Percentiles rank a stretch among this genome's conserved stretches.
These are phyloP conservation scores for Prunus armeniaca DNA, from an alignment of 306 rosid genomes.

Conservation along the genomic window DNA sequence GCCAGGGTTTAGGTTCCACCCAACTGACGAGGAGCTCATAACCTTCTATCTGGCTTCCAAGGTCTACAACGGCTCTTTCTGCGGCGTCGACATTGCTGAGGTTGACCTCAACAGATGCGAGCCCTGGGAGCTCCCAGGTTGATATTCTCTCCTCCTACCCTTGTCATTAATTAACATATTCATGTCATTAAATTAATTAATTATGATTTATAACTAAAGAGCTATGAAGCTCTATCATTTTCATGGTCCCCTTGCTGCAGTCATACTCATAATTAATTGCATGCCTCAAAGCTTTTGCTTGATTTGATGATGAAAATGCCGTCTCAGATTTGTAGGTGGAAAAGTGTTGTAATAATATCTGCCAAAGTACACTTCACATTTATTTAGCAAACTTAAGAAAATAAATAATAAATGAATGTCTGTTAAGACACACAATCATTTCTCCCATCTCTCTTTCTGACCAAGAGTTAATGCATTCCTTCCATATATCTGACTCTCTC, in stretches of 20 bases:
- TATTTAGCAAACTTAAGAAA: not conserved
- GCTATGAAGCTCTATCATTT: too few species aligned
- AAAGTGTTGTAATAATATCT: not conserved
- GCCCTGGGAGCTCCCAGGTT: constrained; percentile 90
- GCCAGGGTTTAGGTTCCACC: constrained; percentile 85
- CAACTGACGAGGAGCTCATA: constrained; percentile 79
- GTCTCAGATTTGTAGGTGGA: not conserved
- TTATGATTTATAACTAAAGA: too few species aligned
- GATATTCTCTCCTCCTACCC: not conserved
- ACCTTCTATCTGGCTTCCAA: constrained; percentile 67
- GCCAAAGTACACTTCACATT: too few species aligned
- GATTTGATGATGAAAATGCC: too few species aligned
- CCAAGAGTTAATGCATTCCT: not conserved
- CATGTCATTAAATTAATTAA: too few species aligned
- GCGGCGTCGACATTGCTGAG: constrained; percentile 50
- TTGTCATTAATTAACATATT: not conserved
- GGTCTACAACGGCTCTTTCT: constrained; percentile 35
- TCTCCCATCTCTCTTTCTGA: not conserved
- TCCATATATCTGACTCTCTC: not conserved
- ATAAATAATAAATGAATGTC: not conserved
- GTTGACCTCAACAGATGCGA: constrained; percentile 78
- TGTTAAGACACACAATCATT: not conserved
- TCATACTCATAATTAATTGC: too few species aligned
- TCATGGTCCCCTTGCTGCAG: too few species aligned
- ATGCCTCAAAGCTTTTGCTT: too few species aligned